Conservation (phyloP, 2,329 filamentous ascomycete species). For the Chrysoporthe austroafricana region DNA sequence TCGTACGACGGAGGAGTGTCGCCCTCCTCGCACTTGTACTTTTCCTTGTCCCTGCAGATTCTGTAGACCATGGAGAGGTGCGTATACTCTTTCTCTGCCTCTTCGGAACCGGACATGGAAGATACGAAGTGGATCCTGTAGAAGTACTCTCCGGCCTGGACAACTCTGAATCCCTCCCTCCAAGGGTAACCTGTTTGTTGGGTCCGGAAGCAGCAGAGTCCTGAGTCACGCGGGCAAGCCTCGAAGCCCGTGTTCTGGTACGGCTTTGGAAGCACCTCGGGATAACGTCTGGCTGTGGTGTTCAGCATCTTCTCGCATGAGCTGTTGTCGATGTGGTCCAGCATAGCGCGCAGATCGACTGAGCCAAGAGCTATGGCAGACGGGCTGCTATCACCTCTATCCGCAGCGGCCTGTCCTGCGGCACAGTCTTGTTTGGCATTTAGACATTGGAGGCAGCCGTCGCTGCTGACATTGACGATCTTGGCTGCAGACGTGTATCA, state of each 20-base stretch:
- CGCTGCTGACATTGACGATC: slow-evolving; percentile 9
- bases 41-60: slow-evolving; percentile 10
- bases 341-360: background rate
- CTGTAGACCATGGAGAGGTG: slow-evolving; percentile 5
- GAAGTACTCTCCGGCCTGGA: slow-evolving; percentile 2
- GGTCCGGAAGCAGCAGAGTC: slow-evolving; percentile 21
- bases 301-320: slow-evolving; percentile 16
- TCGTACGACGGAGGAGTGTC: background rate
- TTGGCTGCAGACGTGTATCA: background rate
- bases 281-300: background rate
- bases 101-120: background rate
- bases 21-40: background rate
- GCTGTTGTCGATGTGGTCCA: background rate
- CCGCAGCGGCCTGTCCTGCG: background rate
- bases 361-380: background rate
- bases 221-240: slow-evolving; percentile 15
- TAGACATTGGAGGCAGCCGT: slow-evolving; percentile 22
- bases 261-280: slow-evolving; percentile 3
- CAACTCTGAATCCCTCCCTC: slow-evolving; percentile 17
- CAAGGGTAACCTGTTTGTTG: background rate
- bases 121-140: slow-evolving; percentile 20
- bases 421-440: slow-evolving; percentile 3
- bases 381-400: background rate
- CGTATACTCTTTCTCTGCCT: background rate
- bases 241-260: slow-evolving; percentile 14